Percentiles rank a stretch among this genome's conserved stretches.
These are phyloP conservation scores for Thelephora aurantiotincta DNA, from an alignment of 768 basidiomycete species.

Conservation along the genomic window DNA sequence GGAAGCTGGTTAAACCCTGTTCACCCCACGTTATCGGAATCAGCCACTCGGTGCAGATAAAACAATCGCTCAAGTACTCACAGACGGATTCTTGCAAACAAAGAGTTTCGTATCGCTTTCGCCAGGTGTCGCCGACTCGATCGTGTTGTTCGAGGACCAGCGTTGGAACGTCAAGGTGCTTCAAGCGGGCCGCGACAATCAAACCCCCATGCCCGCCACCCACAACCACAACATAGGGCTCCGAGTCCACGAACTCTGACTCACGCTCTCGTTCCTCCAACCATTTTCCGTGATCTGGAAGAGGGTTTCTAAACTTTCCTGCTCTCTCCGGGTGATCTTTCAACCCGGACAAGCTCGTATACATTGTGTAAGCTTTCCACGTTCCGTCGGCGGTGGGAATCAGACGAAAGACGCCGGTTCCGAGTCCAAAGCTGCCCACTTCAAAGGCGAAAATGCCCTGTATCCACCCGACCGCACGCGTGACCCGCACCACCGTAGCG, in stretches of 20 bases:
- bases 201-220: conserved; percentile 41
- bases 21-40: too few relatives aligned
- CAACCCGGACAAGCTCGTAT: conserved; percentile 37
- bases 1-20: conserved; percentile 44
- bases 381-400: conserved; percentile 25
- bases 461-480: conserved; percentile 26
- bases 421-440: conserved; percentile 19
- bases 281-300: conserved; percentile 28
- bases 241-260: conserved; percentile 24
- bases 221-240: conserved; percentile 38
- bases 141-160: conserved; percentile 50
- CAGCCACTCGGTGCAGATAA: too few relatives aligned
- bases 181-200: conserved; percentile 42
- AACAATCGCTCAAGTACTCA: conserved; percentile 29
- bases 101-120: conserved; percentile 49
- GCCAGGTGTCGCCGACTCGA: conserved; percentile 54
- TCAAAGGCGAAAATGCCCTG: conserved; percentile 25
- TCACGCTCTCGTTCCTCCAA: conserved; percentile 21
- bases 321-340: conserved; percentile 30
- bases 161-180: conserved; percentile 30
- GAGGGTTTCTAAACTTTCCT: conserved; percentile 18
- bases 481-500: conserved; percentile 24
- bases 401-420: conserved; percentile 25
- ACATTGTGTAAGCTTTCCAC: conserved; percentile 35
- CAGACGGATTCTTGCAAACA: conserved; percentile 58